Base-by-base conservation (phyloP, 495 filamentous ascomycete species). In the Hypoxylon perforatum region DNA sequence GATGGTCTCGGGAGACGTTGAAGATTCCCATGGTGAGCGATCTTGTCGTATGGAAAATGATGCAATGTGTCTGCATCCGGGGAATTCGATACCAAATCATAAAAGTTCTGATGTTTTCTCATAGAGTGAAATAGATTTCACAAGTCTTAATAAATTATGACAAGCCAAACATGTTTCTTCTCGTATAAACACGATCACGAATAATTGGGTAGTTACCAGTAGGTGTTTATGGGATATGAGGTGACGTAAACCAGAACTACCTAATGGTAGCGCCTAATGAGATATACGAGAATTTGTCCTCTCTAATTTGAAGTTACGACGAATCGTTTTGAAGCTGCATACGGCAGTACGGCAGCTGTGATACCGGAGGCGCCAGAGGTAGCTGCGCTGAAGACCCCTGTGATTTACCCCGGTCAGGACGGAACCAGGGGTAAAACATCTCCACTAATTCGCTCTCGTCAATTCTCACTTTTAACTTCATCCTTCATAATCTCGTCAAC, bases 31-130 rank as follows among this genome's bases (percentile, higher is more conserved):
- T 45, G 38, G 28, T 23, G 41, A 53, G 33, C 15, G 18, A 17
- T 48, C n/a, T 57, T 53, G 57, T 46, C n/a, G 38, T 1, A 46
- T 33, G 48, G 47, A 44, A 9, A 35, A n/a, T n/a, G 11, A 7
- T 38, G 46, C 51, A 30, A 25, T 39, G 52, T 21, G 19, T 48
- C 17, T 67, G 15, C 57, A 15, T 21, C n/a, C 49, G 10, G 36
- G 21, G 30, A 35, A 57, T 57, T 47, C 57, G 64, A 67, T 67
- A 61, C 57, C 57, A 62, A 48, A 42, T n/a, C 5, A 30, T 21
- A 55, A 54, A 47, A 28, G 36, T 54, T 8, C 17, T 39, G 10
- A 33, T n/a, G 21, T 54, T 48, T n/a, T 5, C 1, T 42, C 14
- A 47, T 39, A 49, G 50, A 55, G 11, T 19, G 25, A 44, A n/a